A percentile compares a stretch with the other conserved stretches of the same genome.
These are phyloP conservation scores for Suhomyces sp. DNA, from an alignment of 805 yeast species.

Conservation along the genomic window DNA sequence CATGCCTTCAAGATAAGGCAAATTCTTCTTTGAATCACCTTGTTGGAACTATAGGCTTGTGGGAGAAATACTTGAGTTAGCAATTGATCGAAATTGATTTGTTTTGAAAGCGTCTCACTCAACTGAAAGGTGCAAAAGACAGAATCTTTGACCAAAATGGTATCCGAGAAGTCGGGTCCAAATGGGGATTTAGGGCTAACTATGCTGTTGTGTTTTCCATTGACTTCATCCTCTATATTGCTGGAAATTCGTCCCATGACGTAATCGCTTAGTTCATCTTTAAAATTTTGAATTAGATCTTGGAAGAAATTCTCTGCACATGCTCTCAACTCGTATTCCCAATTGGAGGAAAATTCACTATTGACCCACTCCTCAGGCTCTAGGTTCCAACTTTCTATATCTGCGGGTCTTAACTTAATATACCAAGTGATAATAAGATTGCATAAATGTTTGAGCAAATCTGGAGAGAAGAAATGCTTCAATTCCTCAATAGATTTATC, in stretches of 20 bases:
- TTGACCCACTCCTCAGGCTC: constrained; percentile 95
- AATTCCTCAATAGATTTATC: constrained; percentile 54
- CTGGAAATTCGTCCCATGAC: constrained; percentile 59
- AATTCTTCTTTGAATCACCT: constrained; percentile 72
- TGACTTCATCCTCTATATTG: constrained; percentile 35
- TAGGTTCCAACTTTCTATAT: constrained; percentile 74
- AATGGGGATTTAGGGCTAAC: neutral
- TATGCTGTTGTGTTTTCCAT: no score
- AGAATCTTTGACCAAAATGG: constrained; percentile 72
- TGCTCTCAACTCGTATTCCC: constrained; percentile 82
- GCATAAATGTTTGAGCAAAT: constrained; percentile 55
- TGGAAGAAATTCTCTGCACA: constrained; percentile 86
- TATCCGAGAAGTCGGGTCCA: constrained; percentile 15
- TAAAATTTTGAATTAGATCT: constrained; percentile 66
- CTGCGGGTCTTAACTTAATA: constrained; percentile 69
- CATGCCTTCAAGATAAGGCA: constrained; percentile 79
- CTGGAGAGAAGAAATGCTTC: constrained; percentile 55
- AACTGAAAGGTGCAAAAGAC: constrained; percentile 81
- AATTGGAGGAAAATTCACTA: constrained; percentile 72
- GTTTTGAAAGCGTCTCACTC: constrained; percentile 65
- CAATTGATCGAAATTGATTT: constrained; percentile 67
- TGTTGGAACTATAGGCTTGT: constrained; percentile 50
- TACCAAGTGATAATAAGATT: constrained; percentile 72
- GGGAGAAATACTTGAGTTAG: constrained; percentile 67
- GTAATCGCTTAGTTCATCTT: constrained; percentile 51